Evolutionary conservation across 306 rosid species (phyloP).

Genomic region (Vigna radiata): DNA sequence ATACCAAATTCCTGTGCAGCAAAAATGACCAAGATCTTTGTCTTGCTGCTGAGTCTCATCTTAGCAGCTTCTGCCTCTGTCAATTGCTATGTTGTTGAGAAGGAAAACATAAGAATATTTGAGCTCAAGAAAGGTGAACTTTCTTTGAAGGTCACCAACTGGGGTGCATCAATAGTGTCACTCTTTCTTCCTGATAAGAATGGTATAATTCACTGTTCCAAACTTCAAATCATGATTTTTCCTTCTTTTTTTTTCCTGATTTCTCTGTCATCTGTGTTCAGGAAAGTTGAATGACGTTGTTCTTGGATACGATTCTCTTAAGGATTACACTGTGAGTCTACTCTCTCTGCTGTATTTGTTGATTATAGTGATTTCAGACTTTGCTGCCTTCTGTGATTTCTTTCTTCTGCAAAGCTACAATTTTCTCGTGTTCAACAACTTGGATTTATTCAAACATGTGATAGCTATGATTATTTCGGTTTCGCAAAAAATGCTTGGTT

Average conservation of each 20-base stretch:
- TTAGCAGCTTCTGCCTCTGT: conserved; percentile 41
- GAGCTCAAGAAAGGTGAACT: conserved; percentile 54
- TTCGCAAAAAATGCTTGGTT: background rate
- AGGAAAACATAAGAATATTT: conserved; percentile 43
- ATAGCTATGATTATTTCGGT: conserved; percentile 18
- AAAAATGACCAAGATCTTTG: conserved; percentile 46
- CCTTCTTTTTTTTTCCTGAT: background rate
- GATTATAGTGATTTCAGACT: conserved; percentile 4
- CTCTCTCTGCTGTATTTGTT: background rate
- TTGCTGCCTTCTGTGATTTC: conserved; percentile 9
- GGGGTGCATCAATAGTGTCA: conserved; percentile 57
- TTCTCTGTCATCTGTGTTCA: conserved; percentile 41
- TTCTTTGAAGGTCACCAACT: conserved; percentile 54
- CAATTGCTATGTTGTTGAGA: conserved; percentile 22
- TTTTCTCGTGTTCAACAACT: conserved; percentile 17
- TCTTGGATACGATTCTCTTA: conserved; percentile 78
- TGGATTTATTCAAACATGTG: conserved; percentile 37
- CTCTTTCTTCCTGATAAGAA: conserved; percentile 51
- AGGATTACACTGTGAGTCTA: conserved; percentile 57
- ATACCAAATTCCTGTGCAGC: background rate
- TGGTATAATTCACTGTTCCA: conserved; percentile 30
- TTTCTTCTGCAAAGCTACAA: background rate
- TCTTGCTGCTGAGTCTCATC: conserved; percentile 34
- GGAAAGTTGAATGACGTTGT: conserved; percentile 79
- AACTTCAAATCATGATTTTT: background rate